phyloP scores from a whole-genome alignment of 208 protist genomes.

The Leishmania lainsoni region DNA sequence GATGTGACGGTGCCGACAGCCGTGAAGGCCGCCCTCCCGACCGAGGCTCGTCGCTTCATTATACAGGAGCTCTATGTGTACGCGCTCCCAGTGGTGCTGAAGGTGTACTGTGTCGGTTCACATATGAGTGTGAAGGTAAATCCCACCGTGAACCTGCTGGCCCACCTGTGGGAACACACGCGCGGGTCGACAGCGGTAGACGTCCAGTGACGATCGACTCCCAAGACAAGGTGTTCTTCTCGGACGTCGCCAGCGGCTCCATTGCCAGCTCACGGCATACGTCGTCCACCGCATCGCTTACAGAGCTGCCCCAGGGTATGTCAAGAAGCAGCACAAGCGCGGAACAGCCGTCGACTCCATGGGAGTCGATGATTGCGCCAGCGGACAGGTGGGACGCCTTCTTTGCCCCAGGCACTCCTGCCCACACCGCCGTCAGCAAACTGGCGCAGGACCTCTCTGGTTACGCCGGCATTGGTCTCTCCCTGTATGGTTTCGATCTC shows the following conservation, averaged over 20 bases:
- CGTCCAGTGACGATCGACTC: conserved; percentile 66
- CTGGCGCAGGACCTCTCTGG: conserved; percentile 47
- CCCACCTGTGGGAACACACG: conserved; percentile 26
- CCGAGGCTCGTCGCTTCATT: conserved; percentile 51
- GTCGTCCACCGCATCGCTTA: not conserved
- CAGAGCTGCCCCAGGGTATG: not conserved
- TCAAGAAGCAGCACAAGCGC: not conserved
- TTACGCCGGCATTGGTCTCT: conserved; percentile 44
- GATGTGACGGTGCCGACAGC: conserved; percentile 35
- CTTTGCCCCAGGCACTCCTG: conserved; percentile 54
- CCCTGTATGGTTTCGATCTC: conserved; percentile 86
- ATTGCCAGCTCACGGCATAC: conserved; percentile 12
- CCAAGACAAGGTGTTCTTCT: conserved; percentile 57
- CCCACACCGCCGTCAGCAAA: conserved; percentile 36
- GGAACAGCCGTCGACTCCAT: conserved; percentile 9
- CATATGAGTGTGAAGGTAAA: conserved; percentile 64
- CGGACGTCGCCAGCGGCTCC: conserved; percentile 19
- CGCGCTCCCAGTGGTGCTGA: conserved; percentile 78
- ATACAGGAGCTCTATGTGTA: conserved; percentile 69
- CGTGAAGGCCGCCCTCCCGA: conserved; percentile 43
- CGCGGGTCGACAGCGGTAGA: conserved; percentile 19
- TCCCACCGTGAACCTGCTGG: conserved; percentile 55
- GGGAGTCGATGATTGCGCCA: conserved; percentile 29
- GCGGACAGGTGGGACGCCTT: conserved; percentile 51
- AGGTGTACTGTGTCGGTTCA: conserved; percentile 80